phyloP scores from a whole-genome alignment of 495 filamentous ascomycete species.

The Annulohypoxylon nitens region DNA sequence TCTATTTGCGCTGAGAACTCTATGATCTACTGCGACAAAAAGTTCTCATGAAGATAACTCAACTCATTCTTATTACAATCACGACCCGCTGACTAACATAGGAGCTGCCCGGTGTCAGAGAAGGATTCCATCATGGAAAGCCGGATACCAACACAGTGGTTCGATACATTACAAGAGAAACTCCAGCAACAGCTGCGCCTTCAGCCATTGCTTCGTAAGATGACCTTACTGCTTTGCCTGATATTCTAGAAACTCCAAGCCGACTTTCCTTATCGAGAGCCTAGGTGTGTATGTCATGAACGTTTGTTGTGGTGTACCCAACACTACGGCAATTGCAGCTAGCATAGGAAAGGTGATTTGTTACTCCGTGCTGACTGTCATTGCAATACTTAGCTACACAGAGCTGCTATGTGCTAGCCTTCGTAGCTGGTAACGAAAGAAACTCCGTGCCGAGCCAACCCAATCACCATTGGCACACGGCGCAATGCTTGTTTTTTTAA shows the following conservation, averaged over 20 bases:
- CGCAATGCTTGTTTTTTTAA: not conserved
- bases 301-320: not conserved
- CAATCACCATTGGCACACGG: not conserved
- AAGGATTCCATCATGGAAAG: slow-evolving; percentile 13
- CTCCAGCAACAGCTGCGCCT: slow-evolving; percentile 33
- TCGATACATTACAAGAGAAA: slow-evolving; percentile 37
- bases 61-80: slow-evolving; percentile 25
- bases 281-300: not conserved
- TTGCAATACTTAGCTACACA: not conserved
- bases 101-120: slow-evolving; percentile 14
- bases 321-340: not conserved
- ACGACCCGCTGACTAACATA: slow-evolving; percentile 21
- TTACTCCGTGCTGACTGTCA: slow-evolving; percentile 32
- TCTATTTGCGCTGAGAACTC: not conserved
- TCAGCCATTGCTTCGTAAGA: slow-evolving; percentile 16
- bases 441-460: slow-evolving; percentile 38
- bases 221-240: slow-evolving; percentile 2
- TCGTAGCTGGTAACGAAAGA: slow-evolving; percentile 18
- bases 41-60: slow-evolving; percentile 3
- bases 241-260: slow-evolving; percentile 43
- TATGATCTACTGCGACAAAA: not conserved
- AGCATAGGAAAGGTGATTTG: not conserved
- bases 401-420: not conserved
- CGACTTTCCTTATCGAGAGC: slow-evolving; percentile 9
- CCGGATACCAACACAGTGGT: slow-evolving; percentile 21